Evolutionary conservation across 148 eudicot species (phyloP).

Genomic region (Silene latifolia): DNA sequence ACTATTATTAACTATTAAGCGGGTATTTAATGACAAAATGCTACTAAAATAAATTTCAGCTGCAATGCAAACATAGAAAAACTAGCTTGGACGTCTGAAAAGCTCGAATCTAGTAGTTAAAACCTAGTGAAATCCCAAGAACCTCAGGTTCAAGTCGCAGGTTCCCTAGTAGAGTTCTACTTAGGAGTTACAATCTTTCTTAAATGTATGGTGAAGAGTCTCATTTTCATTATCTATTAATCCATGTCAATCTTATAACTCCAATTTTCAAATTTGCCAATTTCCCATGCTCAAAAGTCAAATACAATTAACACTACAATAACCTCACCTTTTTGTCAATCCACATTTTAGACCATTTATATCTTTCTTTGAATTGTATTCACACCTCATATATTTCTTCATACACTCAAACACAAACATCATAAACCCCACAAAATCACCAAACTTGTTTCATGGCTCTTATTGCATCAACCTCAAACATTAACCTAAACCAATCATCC

Average conservation of each 20-base stretch:
- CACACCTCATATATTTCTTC: constrained; percentile 1
- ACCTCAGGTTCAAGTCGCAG: too few relatives aligned
- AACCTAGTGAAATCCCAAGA: too few relatives aligned
- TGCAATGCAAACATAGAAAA: too few relatives aligned
- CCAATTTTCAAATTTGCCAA: not conserved
- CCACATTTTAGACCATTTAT: not conserved
- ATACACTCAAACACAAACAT: not conserved
- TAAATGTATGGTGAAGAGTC: not conserved
- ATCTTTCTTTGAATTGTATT: not conserved
- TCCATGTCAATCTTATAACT: not conserved
- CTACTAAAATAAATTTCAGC: too few relatives aligned
- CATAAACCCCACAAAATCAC: not conserved
- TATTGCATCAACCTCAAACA: constrained; percentile 28
- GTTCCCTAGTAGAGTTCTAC: too few relatives aligned
- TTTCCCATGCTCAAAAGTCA: not conserved
- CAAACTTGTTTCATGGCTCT: constrained; percentile 18
- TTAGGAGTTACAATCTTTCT: too few relatives aligned
- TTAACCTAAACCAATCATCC: constrained; percentile 18
- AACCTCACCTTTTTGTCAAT: not conserved
- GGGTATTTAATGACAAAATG: too few relatives aligned
- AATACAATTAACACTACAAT: not conserved
- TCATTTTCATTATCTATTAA: not conserved
- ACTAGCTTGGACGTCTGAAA: too few relatives aligned
- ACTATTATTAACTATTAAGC: too few relatives aligned
- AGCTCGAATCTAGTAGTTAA: too few relatives aligned